A percentile compares a stretch with the other conserved stretches of the same genome.
phyloP scores from a whole-genome alignment of 2,329 filamentous ascomycete genomes.

The Botrytis pseudocinerea region DNA sequence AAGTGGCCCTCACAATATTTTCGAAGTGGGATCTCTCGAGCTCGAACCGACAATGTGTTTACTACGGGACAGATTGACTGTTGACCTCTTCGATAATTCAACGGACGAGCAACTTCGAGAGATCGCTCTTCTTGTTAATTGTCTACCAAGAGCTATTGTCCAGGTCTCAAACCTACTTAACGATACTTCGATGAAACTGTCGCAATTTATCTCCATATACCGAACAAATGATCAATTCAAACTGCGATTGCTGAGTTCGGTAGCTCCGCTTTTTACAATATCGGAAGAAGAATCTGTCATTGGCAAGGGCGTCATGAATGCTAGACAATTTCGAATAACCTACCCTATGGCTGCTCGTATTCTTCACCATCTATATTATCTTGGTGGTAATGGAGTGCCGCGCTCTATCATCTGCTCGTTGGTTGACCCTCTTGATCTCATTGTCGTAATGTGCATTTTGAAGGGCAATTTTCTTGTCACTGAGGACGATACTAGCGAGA shows the following conservation, averaged over 20 bases:
- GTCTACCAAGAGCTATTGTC: conserved; percentile 32
- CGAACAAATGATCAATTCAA: conserved; percentile 31
- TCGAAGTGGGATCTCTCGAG: conserved; percentile 31
- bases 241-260: conserved; percentile 31
- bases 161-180: conserved; percentile 34
- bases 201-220: conserved; percentile 34
- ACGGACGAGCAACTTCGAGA: conserved; percentile 30
- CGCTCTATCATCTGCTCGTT: conserved; percentile 28
- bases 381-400: conserved; percentile 33
- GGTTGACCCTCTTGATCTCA: conserved; percentile 33
- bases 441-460: conserved; percentile 32
- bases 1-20: conserved; percentile 30
- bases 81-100: conserved; percentile 25
- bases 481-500: conserved; percentile 28
- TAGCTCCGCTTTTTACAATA: conserved; percentile 28
- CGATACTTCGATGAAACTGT: conserved; percentile 32
- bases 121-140: conserved; percentile 28
- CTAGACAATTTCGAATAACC: conserved; percentile 29
- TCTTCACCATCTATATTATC: conserved; percentile 33
- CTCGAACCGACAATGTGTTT: conserved; percentile 29
- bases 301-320: conserved; percentile 32
- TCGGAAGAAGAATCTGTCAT: conserved; percentile 31
- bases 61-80: conserved; percentile 25
- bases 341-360: conserved; percentile 26
- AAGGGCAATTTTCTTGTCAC: conserved; percentile 31